Conservation (phyloP, 2,329 filamentous ascomycete species). For the Venturiaceae sp. region DNA sequence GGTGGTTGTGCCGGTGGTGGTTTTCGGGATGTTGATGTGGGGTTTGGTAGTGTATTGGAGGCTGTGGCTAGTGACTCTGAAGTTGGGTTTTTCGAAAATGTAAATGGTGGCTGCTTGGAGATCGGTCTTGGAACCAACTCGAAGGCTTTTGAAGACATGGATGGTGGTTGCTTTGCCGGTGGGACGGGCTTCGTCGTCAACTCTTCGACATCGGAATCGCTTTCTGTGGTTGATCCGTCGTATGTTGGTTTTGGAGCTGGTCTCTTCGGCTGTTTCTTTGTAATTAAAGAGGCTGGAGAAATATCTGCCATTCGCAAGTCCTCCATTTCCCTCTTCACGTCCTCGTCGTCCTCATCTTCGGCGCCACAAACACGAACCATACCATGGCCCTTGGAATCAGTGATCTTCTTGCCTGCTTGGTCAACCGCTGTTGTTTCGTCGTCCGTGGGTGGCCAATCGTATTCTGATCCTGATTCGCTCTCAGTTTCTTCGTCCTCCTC, state of each 20-base stretch:
- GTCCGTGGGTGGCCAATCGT: constrained; percentile 17
- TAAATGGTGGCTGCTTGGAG: neutral
- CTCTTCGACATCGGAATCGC: neutral
- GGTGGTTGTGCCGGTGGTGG: neutral
- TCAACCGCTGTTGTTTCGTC: constrained; percentile 46
- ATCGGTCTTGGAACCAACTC: no score
- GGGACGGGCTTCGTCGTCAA: neutral
- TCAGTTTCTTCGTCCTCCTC: constrained; percentile 23
- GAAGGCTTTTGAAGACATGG: no score
- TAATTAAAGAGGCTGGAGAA: constrained; percentile 12
- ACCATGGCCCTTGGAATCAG: constrained; percentile 56
- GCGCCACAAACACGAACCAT: constrained; percentile 70
- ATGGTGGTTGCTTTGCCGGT: neutral
- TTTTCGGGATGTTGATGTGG: neutral
- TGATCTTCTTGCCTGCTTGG: constrained; percentile 52
- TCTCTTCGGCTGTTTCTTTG: constrained; percentile 1
- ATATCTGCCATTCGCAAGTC: constrained; percentile 48
- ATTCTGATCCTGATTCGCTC: constrained; percentile 20
- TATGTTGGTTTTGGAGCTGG: neutral
- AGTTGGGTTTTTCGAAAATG: neutral
- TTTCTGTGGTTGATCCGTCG: neutral
- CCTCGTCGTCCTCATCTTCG: constrained; percentile 45
- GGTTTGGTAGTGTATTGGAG: neutral
- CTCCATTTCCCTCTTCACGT: constrained; percentile 52
- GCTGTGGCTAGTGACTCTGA: neutral